Base-by-base conservation (phyloP, 2,329 filamentous ascomycete species). In the Claviceps sp. region DNA sequence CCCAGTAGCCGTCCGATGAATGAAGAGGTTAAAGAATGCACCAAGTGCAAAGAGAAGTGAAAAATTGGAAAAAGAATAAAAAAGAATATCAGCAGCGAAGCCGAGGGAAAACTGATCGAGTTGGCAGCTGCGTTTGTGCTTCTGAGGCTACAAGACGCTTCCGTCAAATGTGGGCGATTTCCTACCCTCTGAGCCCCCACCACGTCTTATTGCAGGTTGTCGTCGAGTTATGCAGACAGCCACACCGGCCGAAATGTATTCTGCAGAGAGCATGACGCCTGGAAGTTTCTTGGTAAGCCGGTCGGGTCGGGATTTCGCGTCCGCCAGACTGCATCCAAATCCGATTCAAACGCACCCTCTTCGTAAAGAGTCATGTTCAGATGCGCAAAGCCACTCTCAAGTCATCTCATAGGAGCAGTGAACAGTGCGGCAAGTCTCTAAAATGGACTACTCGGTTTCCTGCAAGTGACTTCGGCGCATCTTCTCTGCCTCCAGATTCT, bases 401-500 rank as follows among this genome's bases (percentile, higher is more conserved):
- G 54, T 54, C 47, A 50, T 30, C 47, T 41, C 30, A 47, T 51
- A 47, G 50, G 47, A 51, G 51, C 43, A 26, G 30, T 51, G 45
- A 38, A 16, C 19, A 48, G 38, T 41, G 57, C 59, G 80, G 80
- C 10, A 34, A 34, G 10, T 34, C 30, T 34, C 30, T 11, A 34
- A 34, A 3, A 11, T 34, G 30, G 10, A 34, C 60, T 80, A 80
- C 66, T 81, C 78, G 48, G 69, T 59, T 50, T 73, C 64, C 61
- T 76, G 75, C 52, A 82, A 80, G 72, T 94, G 86, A 76, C 89
- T 95, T 67, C 93, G 88, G 63, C 93, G 89, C 83, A 94, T 94
- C 81, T 98, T 98, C 76, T 98, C 93, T 16, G 90, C 91, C 74
- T 98, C 93, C 50, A 98, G 81, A 71, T 98, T 98, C 77, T 98